phyloP scores from a whole-genome alignment of 495 filamentous ascomycete species.

The Aspergillus cavernicola region DNA sequence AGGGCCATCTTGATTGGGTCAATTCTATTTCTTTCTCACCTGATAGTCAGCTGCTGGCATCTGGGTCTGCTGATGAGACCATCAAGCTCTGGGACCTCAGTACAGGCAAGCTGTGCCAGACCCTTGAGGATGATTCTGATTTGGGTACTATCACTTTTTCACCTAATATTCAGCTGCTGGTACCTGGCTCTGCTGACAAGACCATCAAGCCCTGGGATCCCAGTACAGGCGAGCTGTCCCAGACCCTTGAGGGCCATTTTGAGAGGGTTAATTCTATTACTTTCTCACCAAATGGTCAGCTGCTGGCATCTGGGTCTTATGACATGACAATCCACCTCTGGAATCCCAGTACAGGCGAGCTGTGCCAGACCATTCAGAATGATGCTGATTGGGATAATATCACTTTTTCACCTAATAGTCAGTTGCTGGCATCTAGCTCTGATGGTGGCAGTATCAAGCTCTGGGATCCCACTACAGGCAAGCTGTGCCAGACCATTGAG shows the following conservation, averaged over 20 bases:
- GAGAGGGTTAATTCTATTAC: background rate
- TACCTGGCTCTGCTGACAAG: conserved; percentile 15
- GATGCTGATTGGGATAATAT: too few relatives aligned
- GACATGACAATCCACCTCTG: conserved; percentile 20
- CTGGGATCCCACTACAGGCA: background rate
- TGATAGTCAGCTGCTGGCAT: conserved; percentile 9
- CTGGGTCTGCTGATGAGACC: conserved; percentile 20
- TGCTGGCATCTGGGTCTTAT: conserved; percentile 11
- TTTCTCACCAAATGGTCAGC: conserved; percentile 1
- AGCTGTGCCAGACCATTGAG: background rate
- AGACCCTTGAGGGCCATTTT: background rate
- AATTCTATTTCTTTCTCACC: conserved; percentile 7
- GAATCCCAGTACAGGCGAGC: background rate
- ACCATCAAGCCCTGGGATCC: conserved; percentile 15
- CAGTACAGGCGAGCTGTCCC: background rate
- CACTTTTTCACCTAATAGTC: too few relatives aligned
- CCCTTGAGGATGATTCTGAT: background rate
- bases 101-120: conserved; percentile 5
- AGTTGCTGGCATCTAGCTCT: background rate
- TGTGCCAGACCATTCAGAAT: too few relatives aligned
- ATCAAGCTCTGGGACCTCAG: conserved; percentile 34
- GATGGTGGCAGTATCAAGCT: background rate
- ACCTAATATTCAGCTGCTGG: background rate
- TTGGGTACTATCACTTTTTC: background rate
- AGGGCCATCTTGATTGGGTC: too few relatives aligned